Base-by-base conservation (phyloP, 768 basidiomycete genomes). In the Candolleomyces aberdarensis region DNA sequence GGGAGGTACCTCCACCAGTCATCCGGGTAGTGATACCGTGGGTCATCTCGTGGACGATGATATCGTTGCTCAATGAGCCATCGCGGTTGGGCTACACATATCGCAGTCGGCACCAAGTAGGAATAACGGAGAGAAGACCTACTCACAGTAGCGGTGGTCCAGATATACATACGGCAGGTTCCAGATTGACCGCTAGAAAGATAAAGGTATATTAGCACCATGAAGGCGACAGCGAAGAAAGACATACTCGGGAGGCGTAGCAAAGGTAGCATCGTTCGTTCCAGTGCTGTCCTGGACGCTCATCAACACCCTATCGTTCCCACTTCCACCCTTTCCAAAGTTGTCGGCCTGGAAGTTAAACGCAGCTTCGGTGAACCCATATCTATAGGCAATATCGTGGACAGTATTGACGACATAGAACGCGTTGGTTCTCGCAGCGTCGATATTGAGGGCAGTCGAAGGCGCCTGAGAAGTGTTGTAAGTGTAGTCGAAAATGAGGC, bases 381-480 rank as follows among this genome's bases (percentile, higher is more conserved):
- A 67, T 7, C 65, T 65, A 56, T 70, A 70, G 19, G 69, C 50
- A 48, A 66, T 56, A 67, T 85, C 84, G 66, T 85, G 83, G 62
- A 83, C 73, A 57, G 73, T 74, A 74, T 85, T 85, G 70, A 79
- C 76, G 51, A 83, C 69, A 69, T 85, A 86, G 73, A 85, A 85
- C 6, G 73, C 72, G 62, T 80, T 80, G 8, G 78, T 78, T 22
- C 80, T 74, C 10, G 83, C 83, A 29, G 82, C 78, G 61, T 83
- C 74, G 51, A 81, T 60, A 69, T 85, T 84, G 59, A 51, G 75
- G 6, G 63, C 56, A 60, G 69, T 73, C 48, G 67, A 77, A 46
- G 75, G 83, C 6, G 70, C 72, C 7, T 60, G 55, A n/a, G 63
- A 61, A 17, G 72, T 56, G 64, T 71, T 60, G 56, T 72, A 73